Evolutionary conservation across 2,329 filamentous ascomycete species (phyloP), one percentile per base, ranked within the genome.

Genomic region (Periconia macrospinosa): DNA sequence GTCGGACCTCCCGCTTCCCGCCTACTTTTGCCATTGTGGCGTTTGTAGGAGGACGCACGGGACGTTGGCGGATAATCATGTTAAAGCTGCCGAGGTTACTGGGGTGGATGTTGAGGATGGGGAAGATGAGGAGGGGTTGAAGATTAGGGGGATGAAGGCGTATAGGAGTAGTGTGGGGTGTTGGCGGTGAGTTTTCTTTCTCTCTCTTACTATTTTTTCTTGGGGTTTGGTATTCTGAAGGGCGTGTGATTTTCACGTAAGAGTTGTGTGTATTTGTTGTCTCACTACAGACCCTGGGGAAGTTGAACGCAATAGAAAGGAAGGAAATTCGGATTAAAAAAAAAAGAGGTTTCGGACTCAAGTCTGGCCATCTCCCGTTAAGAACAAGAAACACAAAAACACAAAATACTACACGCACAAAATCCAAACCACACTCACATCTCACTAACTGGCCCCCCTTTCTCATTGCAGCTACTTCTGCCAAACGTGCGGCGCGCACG

Each of bases 391-490:
- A n/a, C n/a, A n/a, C n/a, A n/a, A 27, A 27, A 27, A 27, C 23
- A 3, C 23, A 27, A 27, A 27, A 27, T 27, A 8, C 23, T 27
- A 8, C 23, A 27, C n/a, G n/a, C 8, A 27, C 3, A 27, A 27
- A 27, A 27, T 5, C 23, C 23, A 27, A 27, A 75, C 68, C 6
- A 56, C 70, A 45, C 84, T 82, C 59, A 60, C 67, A 15, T 76
- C 78, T 51, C 79, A 79, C 1, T 60, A 74, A 10, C 59, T n/a
- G n/a, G n/a, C n/a, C n/a, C n/a, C n/a, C n/a, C n/a, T n/a, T n/a
- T n/a, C n/a, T n/a, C n/a, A n/a, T n/a, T n/a, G n/a, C 33, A 37
- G 76, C 17, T 81, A 78, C 60, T 81, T 81, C 62, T 84, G 82
- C 65, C 66, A 65, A 15, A 79, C 68, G 20, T 84, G 82, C 56